Conservation (phyloP, 495 filamentous ascomycete species). For the Apiosordaria backusii region DNA sequence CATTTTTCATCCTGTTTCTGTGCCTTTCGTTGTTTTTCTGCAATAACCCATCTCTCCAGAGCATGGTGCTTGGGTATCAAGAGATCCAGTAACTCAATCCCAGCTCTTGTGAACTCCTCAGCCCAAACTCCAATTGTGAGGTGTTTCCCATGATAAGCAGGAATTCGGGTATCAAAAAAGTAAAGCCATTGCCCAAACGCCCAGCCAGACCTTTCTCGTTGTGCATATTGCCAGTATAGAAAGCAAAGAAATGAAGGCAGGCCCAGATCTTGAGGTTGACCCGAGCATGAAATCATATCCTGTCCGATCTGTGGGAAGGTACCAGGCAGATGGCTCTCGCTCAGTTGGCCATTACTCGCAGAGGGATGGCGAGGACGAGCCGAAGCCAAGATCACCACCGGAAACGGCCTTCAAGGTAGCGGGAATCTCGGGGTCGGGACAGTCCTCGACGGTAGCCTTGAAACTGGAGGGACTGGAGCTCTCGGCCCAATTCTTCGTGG, state of each 20-base stretch:
- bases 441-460: neutral
- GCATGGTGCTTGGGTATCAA: neutral
- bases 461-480: neutral
- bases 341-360: neutral
- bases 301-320: neutral
- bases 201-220: too few relatives aligned
- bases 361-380: neutral
- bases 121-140: neutral
- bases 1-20: too few relatives aligned
- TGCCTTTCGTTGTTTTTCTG: neutral
- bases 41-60: too few relatives aligned
- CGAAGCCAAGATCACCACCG: neutral
- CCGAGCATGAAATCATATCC: too few relatives aligned
- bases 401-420: neutral
- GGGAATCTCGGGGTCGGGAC: neutral
- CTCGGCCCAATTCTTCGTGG: neutral
- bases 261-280: neutral
- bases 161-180: neutral
- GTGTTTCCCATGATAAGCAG: too few relatives aligned
- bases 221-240: too few relatives aligned
- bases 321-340: too few relatives aligned
- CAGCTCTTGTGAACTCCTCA: neutral
- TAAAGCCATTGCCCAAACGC: neutral
- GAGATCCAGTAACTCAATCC: neutral
- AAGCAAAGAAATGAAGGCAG: neutral